Percentiles rank a stretch among this genome's conserved stretches.
Conservation (phyloP, 2,329 filamentous ascomycete species). For the Ophiostoma piceae region DNA sequence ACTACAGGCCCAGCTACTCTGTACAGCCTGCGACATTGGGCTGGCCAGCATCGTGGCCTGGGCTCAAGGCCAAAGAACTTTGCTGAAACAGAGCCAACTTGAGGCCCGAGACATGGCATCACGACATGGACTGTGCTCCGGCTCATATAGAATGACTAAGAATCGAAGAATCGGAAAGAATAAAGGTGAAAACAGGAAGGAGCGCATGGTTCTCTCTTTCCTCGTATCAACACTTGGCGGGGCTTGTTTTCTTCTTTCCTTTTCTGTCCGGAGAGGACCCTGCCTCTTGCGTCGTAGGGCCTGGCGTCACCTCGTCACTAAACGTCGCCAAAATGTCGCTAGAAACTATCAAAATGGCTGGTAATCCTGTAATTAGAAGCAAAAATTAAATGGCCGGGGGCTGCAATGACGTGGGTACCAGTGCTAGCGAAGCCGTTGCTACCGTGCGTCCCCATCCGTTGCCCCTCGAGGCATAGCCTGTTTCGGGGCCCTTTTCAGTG, state of each 20-base stretch:
- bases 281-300: not conserved
- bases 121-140: not conserved
- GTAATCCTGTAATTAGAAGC: constrained; percentile 1
- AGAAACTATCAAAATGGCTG: not conserved
- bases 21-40: not conserved
- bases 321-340: not conserved
- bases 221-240: not conserved
- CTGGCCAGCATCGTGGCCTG: not conserved
- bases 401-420: not conserved
- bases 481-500: not conserved
- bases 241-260: constrained; percentile 10
- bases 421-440: not conserved
- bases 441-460: not conserved
- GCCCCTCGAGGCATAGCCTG: constrained; percentile 2
- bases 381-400: not conserved
- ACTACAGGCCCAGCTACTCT: not conserved
- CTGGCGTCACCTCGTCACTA: not conserved
- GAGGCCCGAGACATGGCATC: not conserved
- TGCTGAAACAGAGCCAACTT: not conserved
- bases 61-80: not conserved
- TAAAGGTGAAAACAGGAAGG: not conserved
- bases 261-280: not conserved
- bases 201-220: not conserved
- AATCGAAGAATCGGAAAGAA: not conserved
- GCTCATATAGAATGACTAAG: not conserved